Base-by-base conservation (phyloP, 1,284 basidiomycete species). In the Trichosporon asahii region DNA sequence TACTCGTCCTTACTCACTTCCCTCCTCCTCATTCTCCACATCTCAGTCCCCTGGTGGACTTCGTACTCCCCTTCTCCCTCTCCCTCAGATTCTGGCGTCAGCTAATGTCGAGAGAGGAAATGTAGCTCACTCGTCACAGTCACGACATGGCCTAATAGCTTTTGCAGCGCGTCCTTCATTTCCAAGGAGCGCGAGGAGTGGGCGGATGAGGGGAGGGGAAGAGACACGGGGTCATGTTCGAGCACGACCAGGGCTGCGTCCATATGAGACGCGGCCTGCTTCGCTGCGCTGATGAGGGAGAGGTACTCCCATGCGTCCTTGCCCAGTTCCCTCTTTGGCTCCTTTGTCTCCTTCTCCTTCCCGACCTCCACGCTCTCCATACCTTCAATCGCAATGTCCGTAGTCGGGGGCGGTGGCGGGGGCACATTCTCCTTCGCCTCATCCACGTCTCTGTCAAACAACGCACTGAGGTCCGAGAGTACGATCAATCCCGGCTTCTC, bases 391-490 rank as follows among this genome's bases (percentile, higher is more conserved):
- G 27, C 46, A 49, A 55, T 35, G 66, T 27, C 40, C 37, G 37
- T 12, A 12, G 40, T n/a, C 40, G 15, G 1, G 40, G 40, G 15
- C 14, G 37, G 37, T 2, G 37, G 37, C 15, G 15, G 70, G 67
- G 27, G 71, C 67, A 12, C 66, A 67, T 79, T 76, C 76, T 77
- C 76, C 61, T 80, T 74, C 18, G 9, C 64, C 37, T 70, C 74
- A 35, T 69, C 67, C 18, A n/a, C 29, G 4, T 77, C 71, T 11
- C 66, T 64, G 73, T 77, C 75, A 46, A 80, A 71, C 40, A 79
- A 49, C n/a, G 57, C 69, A 5, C 72, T 76, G 1, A 79, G 61
- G 57, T 82, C 77, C 73, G 76, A 77, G 2, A 80, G 69, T 1
- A 82, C 71, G 0, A 82, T 71, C 33, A 82, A 44, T 2, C 73